These are phyloP conservation scores for Lodderomyces oxycetoniae DNA, from an alignment of 1,139 yeast genomes.

Conservation along the genomic window DNA sequence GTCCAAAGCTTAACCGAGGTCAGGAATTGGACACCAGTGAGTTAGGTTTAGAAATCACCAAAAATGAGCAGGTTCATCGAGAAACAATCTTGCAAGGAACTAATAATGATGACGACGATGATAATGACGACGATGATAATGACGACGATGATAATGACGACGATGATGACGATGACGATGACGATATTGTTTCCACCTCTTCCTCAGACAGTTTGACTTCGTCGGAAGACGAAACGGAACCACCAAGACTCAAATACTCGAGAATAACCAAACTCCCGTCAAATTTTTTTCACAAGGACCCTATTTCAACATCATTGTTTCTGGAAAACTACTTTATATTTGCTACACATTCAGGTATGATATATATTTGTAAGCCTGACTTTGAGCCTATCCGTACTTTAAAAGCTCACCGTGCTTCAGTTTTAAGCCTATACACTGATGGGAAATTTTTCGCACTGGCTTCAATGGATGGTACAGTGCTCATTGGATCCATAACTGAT, in stretches of 20 bases:
- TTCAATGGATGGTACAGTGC: slow-evolving; percentile 90
- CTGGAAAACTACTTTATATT: slow-evolving; percentile 61
- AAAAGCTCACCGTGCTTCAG: slow-evolving; percentile 82
- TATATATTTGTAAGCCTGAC: slow-evolving; percentile 62
- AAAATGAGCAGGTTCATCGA: too few relatives aligned
- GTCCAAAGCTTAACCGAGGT: too few relatives aligned
- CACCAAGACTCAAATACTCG: slow-evolving; percentile 73
- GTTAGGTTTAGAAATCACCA: too few relatives aligned
- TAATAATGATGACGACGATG: slow-evolving; percentile 26
- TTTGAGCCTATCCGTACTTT: slow-evolving; percentile 61
- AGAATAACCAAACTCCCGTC: slow-evolving; percentile 63
- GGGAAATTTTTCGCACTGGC: slow-evolving; percentile 77
- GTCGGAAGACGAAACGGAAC: slow-evolving; percentile 52
- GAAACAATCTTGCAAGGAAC: slow-evolving; percentile 48
- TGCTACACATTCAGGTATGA: slow-evolving; percentile 85
- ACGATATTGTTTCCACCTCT: slow-evolving; percentile 28
- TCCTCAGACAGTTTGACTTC: too few relatives aligned
- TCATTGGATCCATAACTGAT: slow-evolving; percentile 65
- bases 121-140: not conserved
- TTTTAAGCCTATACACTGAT: slow-evolving; percentile 67
- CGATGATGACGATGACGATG: slow-evolving; percentile 12
- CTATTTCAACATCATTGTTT: slow-evolving; percentile 65
- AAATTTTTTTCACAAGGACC: slow-evolving; percentile 66
- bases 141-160: slow-evolving; percentile 10
- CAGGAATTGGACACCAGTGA: too few relatives aligned